Base-by-base conservation (phyloP, 306 rosid genomes). In the Glycine soja region DNA sequence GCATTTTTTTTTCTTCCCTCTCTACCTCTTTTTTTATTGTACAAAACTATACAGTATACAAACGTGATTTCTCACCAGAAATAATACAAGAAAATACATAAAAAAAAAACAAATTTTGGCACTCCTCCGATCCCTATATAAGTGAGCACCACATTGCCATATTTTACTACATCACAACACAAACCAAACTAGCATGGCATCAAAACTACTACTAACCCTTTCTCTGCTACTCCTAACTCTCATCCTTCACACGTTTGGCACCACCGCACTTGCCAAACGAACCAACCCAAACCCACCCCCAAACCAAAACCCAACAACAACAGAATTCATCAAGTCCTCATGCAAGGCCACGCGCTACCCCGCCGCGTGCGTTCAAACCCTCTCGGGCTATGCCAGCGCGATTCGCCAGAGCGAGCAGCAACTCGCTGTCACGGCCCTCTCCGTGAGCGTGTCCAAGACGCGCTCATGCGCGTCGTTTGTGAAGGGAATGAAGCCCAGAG, bases 311-410 rank as follows among this genome's bases (percentile, higher is more conserved):
- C 18, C 43, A 38, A 51, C 90, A 10, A 52, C 67, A 61, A 30
- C 75, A 32, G 80, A 80, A 10, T 91, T 91, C 89, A 90, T 93
- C 61, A 81, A 71, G 47, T 61, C 91, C 54, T 89, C 94, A 13
- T 93, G 97, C 89, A 87, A 43, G 62, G 74, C 74, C 81, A 93
- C 96, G 4, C 84, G 76, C 40, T 93, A 91, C 75, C 97, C 94
- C 0, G 70, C 52, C 0, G 59, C 85, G 3, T 93, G 97, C 82
- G 72, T 93, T 14, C 85, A 87, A 10, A 64, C 72, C 50, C 94
- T 91, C 13, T 71, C 82, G 1, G 48, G 58, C 4, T 87, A 85
- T 45, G 93, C 90, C 6, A 62, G 24, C 40, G 24, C 40, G 19
- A 87, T 93, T 24, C 80, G 67, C 48, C 87, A 50, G 6, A 91